Evolutionary conservation across 345 rosid species (phyloP), one percentile per base, ranked within the genome.

Genomic region (Citrus trifoliata): DNA sequence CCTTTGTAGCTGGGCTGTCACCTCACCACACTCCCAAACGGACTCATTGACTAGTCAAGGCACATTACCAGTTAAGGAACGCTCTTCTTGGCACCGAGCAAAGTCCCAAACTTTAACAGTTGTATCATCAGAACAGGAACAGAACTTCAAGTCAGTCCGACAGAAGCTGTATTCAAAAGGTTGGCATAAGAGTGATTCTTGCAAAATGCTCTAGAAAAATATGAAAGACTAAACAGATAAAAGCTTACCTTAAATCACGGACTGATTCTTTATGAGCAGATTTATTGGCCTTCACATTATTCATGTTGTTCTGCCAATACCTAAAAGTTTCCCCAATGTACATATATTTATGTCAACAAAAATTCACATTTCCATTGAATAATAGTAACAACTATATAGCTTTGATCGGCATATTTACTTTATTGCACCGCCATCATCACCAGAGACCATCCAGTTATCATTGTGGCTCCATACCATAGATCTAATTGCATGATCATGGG

Each of bases 291-390:
- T 96, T 96, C 35, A 96, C 99, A 82, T 94, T 94, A 80, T 96
- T 96, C 99, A 96, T 96, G 79, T 93, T 94, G 85, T 88, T 94
- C 85, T 94, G 99, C 99, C 99, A 96, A 76, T 94, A 96, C 93
- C 99, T 96, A 82, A 76, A 77, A 74, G 35, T 75, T 27, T 46
- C 61, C 21, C 40, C 69, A 64, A 76, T 8, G 28, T 30, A 14
- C 48, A 77, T 21, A 71, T 27, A 37, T 51, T 51, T 32, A 75
- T 9, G 40, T 71, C 42, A 67, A 60, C 13, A 61, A 10, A 59
- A 81, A 56, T 28, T 32, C 30, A 40, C 24, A 24, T 21, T 58
- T 37, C 65, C 38, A 24, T 8, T 51, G 32, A 48, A 38, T n/a
- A 74, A 74, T 10, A 62, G 61, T 33, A 76, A 62, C 63, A 61